Conservation (phyloP, 805 yeast genomes). For the Pichia californica region DNA sequence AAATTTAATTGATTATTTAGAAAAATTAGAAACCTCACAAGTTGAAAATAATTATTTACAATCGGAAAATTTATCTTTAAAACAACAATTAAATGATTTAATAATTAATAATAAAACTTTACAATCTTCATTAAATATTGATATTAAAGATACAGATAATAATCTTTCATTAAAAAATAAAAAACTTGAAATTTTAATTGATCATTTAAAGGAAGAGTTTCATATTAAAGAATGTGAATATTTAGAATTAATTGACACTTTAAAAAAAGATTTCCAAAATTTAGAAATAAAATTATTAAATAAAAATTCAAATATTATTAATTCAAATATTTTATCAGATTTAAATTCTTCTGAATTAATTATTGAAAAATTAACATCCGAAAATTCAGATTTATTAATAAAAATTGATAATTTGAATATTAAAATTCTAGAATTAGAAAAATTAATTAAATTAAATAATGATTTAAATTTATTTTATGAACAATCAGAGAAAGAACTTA, state of each 20-base stretch:
- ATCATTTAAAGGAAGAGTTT: conserved; percentile 26
- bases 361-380: conserved; percentile 11
- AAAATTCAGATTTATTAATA: conserved; percentile 20
- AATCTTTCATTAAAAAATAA: conserved; percentile 24
- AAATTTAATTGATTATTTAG: neutral
- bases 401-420: neutral
- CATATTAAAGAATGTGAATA: neutral
- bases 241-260: conserved; percentile 12
- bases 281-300: conserved; percentile 14
- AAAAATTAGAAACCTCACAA: conserved; percentile 29
- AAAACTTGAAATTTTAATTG: conserved; percentile 16
- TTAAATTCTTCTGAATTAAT: conserved; percentile 6
- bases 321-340: neutral
- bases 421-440: neutral
- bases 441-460: neutral
- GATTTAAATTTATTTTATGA: neutral
- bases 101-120: conserved; percentile 29
- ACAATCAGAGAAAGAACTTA: conserved; percentile 1
- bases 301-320: neutral
- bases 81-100: conserved; percentile 20
- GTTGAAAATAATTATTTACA: conserved; percentile 42
- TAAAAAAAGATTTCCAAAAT: conserved; percentile 19
- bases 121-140: conserved; percentile 5
- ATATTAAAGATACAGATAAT: neutral
- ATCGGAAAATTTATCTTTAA: conserved; percentile 26